phyloP scores from a whole-genome alignment of 202 grass and related monocot genomes.

The Setaria italica region DNA sequence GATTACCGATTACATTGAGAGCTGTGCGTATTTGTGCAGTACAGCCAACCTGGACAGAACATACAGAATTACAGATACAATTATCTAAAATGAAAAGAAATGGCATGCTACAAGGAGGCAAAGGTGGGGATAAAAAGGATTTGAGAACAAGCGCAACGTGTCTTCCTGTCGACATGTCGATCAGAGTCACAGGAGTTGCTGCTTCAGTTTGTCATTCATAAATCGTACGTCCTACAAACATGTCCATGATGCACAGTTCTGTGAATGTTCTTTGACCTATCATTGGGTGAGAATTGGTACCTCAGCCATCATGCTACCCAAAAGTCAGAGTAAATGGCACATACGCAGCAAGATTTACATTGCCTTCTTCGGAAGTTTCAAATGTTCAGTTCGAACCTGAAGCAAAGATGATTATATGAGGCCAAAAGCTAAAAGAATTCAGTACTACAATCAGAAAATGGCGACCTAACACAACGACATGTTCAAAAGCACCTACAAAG shows the following conservation, averaged over 20 bases:
- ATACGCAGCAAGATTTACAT: background rate
- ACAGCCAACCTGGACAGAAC: background rate
- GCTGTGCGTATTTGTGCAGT: background rate
- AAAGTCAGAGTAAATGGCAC: background rate
- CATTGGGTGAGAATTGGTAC: too few relatives aligned
- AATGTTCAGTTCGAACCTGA: background rate
- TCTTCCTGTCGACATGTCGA: background rate
- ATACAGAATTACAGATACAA: background rate
- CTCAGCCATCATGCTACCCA: background rate
- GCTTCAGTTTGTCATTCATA: background rate
- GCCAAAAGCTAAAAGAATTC: background rate
- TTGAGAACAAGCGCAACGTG: slow-evolving; percentile 6
- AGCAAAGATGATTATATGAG: background rate
- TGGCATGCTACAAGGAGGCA: background rate
- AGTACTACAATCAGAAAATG: background rate
- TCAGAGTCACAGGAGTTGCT: background rate
- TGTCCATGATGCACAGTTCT: background rate
- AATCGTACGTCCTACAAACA: background rate
- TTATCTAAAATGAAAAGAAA: background rate
- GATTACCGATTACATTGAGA: background rate
- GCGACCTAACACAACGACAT: background rate
- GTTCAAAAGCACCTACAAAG: slow-evolving; percentile 15
- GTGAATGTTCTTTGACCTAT: background rate
- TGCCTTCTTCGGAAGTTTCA: background rate
- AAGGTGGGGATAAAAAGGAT: background rate